Base-by-base conservation (phyloP, 345 rosid genomes). In the Lepidium africanum region DNA sequence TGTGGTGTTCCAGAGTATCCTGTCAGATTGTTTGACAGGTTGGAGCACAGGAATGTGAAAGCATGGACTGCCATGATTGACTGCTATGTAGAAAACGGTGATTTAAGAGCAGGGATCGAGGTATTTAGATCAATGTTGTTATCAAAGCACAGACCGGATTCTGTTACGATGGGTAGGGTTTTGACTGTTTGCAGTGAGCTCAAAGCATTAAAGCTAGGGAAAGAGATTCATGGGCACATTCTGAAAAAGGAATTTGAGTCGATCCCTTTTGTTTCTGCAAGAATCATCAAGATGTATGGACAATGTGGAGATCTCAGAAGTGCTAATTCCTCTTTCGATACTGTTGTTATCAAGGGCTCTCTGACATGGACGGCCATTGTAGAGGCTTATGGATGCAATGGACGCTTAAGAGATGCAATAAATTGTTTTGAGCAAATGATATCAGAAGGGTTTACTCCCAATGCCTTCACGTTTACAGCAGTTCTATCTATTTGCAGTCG, bases 21-120 rank as follows among this genome's bases (percentile, higher is more conserved):
- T 59, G 8, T 59, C 5, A 88, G 74, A 63, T 39, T 90, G 70
- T 90, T 93, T 72, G 79, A 86, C 45, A 61, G 60, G 35, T 75
- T 87, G 79, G 84, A 79, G 32, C 65, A 63, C 35, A 78, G 83
- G 78, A 87, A 85, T 71, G 94, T 84, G 56, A 84, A 81, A 41
- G 78, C 81, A 19, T 87, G 94, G 90, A 87, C 94, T 3, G 88
- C 88, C 30, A 81, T 87, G 88, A 85, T 90, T 17, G 90, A 87
- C 66, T 79, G 85, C 11, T 84, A 72, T 45, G 78, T 70, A 35
- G 86, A 82, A 61, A 78, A 76, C 14, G 79, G 80, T 9, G 55
- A 43, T 49, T 57, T 78, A 42, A 6, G 23, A 42, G 82, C 82
- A 64, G 93, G 87, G 11, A 60, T 80, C 1, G 42, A 32, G 3